phyloP scores from a whole-genome alignment of 2,329 filamentous ascomycete species.

The Gaeumannomyces tritici region DNA sequence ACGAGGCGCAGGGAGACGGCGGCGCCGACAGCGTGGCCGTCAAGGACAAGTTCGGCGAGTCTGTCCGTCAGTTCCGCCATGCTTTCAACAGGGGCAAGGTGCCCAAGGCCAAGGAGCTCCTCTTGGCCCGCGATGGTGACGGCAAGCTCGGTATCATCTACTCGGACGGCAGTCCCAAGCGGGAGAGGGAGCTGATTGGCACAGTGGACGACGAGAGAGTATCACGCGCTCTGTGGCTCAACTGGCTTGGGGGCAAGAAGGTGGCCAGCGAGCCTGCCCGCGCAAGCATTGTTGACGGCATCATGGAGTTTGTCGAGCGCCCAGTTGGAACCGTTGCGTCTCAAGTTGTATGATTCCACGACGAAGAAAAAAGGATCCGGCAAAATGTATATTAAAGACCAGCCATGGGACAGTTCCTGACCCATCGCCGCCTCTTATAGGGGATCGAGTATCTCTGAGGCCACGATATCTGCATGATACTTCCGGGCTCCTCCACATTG shows the following conservation, averaged over 20 bases:
- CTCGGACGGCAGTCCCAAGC: slow-evolving; percentile 38
- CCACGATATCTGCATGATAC: background rate
- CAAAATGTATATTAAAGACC: background rate
- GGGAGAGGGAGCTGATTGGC: slow-evolving; percentile 50
- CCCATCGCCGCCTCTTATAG: no score
- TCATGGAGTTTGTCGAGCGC: slow-evolving; percentile 79
- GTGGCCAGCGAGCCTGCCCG: slow-evolving; percentile 79
- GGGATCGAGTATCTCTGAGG: background rate
- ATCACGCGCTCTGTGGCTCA: slow-evolving; percentile 74
- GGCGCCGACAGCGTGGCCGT: slow-evolving; percentile 22
- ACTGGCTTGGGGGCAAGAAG: slow-evolving; percentile 78
- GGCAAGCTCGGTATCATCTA: slow-evolving; percentile 63
- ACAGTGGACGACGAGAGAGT: slow-evolving; percentile 69
- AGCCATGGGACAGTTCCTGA: background rate
- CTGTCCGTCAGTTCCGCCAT: slow-evolving; percentile 68
- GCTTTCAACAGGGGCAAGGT: slow-evolving; percentile 76
- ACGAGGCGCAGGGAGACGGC: background rate
- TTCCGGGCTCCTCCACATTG: background rate
- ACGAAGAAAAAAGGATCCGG: background rate
- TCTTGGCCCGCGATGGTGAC: slow-evolving; percentile 56
- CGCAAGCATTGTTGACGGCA: slow-evolving; percentile 73
- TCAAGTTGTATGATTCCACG: slow-evolving; percentile 45
- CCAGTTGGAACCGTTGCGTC: slow-evolving; percentile 81
- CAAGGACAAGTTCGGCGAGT: slow-evolving; percentile 55
- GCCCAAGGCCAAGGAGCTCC: slow-evolving; percentile 68